phyloP scores from a whole-genome alignment of 2,329 filamentous ascomycete genomes.

The Colletotrichum higginsianum region DNA sequence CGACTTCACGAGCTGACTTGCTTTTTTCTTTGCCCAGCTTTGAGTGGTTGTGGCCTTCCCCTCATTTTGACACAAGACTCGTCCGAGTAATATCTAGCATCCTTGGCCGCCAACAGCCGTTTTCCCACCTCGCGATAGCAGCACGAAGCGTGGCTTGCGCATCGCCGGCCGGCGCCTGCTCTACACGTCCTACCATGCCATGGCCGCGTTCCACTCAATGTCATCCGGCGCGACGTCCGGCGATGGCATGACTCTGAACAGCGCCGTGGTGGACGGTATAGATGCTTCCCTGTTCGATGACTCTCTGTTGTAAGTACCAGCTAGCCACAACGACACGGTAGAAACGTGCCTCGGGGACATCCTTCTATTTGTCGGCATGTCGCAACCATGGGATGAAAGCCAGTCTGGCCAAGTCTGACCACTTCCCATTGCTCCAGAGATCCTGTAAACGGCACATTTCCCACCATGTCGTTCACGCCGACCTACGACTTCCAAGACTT shows the following conservation, averaged over 20 bases:
- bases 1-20: conserved; percentile 2
- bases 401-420: conserved; percentile 24
- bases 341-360: background rate
- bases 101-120: background rate
- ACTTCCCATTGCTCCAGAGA: conserved; percentile 50
- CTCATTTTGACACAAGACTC: conserved; percentile 1
- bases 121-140: background rate
- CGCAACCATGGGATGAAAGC: conserved; percentile 35
- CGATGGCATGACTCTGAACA: conserved; percentile 64
- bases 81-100: background rate
- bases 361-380: background rate
- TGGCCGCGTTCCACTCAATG: conserved; percentile 73
- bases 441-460: conserved; percentile 59
- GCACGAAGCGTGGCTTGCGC: conserved; percentile 22
- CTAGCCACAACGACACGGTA: background rate
- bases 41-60: background rate
- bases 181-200: conserved; percentile 60
- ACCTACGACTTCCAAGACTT: conserved; percentile 74
- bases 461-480: conserved; percentile 68
- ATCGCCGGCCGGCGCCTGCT: conserved; percentile 44
- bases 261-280: conserved; percentile 65
- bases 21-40: conserved; percentile 11
- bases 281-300: conserved; percentile 69
- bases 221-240: conserved; percentile 59
- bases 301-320: conserved; percentile 65